Percentiles rank a stretch among this genome's conserved stretches.
Evolutionary conservation across 768 basidiomycete species (phyloP).

Genomic region (Tephrocybe sp.): DNA sequence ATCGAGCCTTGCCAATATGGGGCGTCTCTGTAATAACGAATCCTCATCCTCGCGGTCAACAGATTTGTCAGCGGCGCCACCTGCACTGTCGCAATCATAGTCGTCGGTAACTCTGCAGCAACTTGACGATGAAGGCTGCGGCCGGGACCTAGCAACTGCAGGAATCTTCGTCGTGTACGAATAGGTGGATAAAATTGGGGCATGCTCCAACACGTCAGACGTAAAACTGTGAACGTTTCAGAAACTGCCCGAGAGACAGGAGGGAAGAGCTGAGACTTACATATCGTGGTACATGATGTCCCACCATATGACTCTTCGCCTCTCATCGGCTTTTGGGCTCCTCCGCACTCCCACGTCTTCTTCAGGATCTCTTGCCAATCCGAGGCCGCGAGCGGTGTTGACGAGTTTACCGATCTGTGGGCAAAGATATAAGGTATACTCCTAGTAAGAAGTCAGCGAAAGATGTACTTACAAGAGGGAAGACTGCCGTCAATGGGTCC

Average conservation of each 20-base stretch:
- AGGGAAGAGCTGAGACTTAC: constrained; percentile 44
- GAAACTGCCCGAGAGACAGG: not conserved
- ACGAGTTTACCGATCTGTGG: constrained; percentile 68
- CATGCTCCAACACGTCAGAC: constrained; percentile 64
- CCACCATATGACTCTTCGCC: constrained; percentile 63
- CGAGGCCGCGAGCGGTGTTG: constrained; percentile 63
- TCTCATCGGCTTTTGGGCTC: constrained; percentile 12
- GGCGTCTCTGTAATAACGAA: too few species aligned
- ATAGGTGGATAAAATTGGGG: constrained; percentile 56
- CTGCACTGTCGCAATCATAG: not conserved
- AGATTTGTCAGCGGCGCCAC: too few species aligned
- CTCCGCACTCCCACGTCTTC: constrained; percentile 29
- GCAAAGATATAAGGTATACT: not conserved
- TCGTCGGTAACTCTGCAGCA: not conserved
- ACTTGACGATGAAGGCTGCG: not conserved
- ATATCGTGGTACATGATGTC: constrained; percentile 75
- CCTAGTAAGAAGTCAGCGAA: not conserved
- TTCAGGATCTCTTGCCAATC: constrained; percentile 60
- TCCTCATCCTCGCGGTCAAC: too few species aligned
- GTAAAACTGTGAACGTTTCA: constrained; percentile 49
- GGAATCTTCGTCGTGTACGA: constrained; percentile 52
- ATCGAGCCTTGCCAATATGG: too few species aligned
- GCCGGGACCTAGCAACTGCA: not conserved
- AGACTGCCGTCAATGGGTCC: constrained; percentile 24
- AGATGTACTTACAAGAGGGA: constrained; percentile 39